Base-by-base conservation (phyloP, 441 rosid species). In the Gossypium laxum region DNA sequence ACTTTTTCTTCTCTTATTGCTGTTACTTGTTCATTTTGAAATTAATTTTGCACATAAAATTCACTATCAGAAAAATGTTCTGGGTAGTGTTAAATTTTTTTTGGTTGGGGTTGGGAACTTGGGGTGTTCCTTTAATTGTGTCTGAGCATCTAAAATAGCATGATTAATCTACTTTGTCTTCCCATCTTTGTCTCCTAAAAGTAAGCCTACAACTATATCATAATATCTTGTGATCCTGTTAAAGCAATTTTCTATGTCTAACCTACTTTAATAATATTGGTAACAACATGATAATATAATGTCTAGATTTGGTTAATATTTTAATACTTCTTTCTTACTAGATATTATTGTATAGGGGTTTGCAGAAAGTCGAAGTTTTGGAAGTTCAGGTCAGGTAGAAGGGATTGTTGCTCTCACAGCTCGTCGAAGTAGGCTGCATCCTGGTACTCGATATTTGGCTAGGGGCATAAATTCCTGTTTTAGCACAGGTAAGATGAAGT, bases 371-470 rank as follows among this genome's bases (percentile, higher is more conserved):
- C 88, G 94, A 82, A 84, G 74, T 78, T 94, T 94, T 82, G 98
- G 98, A 83, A 89, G 98, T 84, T 82, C 85, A 69, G 97, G 96
- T 79, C 97, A 91, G 84, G 47, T 85, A 76, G 98, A 94, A 85
- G 98, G 98, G 69, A 73, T 88, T 72, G 91, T 91, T 82, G 92
- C 96, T 77, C 84, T 90, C 63, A 88, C 79, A 74, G 98, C 98
- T 67, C 97, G 98, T 52, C 96, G 98, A 77, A 91, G 98, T 73
- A 85, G 91, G 80, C 80, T 94, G 78, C 98, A 94, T 78, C 98
- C 98, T 73, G 98, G 98, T 38, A 94, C 98, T 76, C 96, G 97
- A 70, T 94, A 90, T 85, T 84, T 94, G 85, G 98, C 98, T 62
- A 88, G 97, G 81, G 98, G 98, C 17, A 76, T 94, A 74, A 94